phyloP scores from a whole-genome alignment of 108 stramenopile genomes.

The Discostella stelligeroides region DNA sequence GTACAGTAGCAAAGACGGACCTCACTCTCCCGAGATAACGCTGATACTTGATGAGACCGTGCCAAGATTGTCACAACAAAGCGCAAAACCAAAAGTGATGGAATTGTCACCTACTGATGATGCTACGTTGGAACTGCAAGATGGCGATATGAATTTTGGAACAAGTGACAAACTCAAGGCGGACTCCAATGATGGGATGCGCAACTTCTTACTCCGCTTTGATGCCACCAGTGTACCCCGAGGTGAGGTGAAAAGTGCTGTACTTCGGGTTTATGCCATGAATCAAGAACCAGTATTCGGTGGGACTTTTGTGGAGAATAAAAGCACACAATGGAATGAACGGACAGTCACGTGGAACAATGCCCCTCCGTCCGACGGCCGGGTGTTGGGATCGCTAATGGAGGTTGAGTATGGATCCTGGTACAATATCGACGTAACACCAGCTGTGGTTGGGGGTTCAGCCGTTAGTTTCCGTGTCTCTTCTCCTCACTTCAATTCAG shows the following conservation, averaged over 20 bases:
- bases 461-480: slow-evolving; percentile 48
- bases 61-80: slow-evolving; percentile 6
- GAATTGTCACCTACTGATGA: slow-evolving; percentile 41
- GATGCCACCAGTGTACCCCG: slow-evolving; percentile 43
- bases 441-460: slow-evolving; percentile 43
- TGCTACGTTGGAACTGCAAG: slow-evolving; percentile 35
- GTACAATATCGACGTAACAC: slow-evolving; percentile 47
- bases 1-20: slow-evolving; percentile 49
- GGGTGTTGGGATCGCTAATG: slow-evolving; percentile 33
- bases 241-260: slow-evolving; percentile 38
- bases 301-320: slow-evolving; percentile 39
- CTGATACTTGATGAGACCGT: slow-evolving; percentile 28
- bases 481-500: slow-evolving; percentile 40
- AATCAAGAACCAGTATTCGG: slow-evolving; percentile 41
- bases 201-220: slow-evolving; percentile 38
- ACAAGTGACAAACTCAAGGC: slow-evolving; percentile 17
- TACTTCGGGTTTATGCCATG: slow-evolving; percentile 32
- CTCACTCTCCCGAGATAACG: slow-evolving; percentile 41
- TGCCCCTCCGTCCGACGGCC: slow-evolving; percentile 39
- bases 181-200: slow-evolving; percentile 42
- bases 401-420: slow-evolving; percentile 45
- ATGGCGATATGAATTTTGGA: slow-evolving; percentile 39
- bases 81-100: slow-evolving; percentile 18
- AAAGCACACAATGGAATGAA: slow-evolving; percentile 37
- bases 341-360: slow-evolving; percentile 44